Conservation (phyloP, 805 yeast genomes). For the Saccharomycopsis sp. region DNA sequence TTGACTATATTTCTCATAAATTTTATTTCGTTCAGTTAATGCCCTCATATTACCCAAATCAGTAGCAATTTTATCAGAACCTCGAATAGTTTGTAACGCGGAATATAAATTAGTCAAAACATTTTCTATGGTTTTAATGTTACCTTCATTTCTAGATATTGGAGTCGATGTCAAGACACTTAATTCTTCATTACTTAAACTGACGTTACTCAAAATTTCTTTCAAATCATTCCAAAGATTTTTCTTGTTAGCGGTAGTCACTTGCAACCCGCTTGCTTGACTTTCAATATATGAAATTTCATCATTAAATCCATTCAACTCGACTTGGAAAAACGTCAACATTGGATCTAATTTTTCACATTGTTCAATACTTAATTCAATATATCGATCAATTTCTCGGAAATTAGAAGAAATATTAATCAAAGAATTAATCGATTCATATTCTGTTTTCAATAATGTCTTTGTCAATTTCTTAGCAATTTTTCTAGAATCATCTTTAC, state of each 20-base stretch:
- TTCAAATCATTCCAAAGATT: constrained; percentile 63
- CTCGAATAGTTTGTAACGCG: constrained; percentile 60
- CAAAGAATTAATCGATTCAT: constrained; percentile 50
- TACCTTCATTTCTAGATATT: constrained; percentile 41
- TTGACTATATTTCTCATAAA: constrained; percentile 49
- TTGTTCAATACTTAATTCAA: constrained; percentile 40
- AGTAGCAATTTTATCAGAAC: constrained; percentile 32
- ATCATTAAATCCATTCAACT: constrained; percentile 53
- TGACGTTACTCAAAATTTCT: constrained; percentile 62
- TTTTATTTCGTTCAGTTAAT: constrained; percentile 53
- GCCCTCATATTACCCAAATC: constrained; percentile 64
- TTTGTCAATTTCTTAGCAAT: constrained; percentile 50
- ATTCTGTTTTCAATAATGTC: constrained; percentile 57
- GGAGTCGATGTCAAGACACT: constrained; percentile 38
- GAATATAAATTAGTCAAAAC: constrained; percentile 49
- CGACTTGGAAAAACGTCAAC: constrained; percentile 51
- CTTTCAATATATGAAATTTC: constrained; percentile 67
- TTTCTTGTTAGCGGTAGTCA: constrained; percentile 75
- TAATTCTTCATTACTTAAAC: constrained; percentile 52
- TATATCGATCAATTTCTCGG: constrained; percentile 35
- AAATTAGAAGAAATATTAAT: constrained; percentile 43
- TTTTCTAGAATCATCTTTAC: constrained; percentile 53
- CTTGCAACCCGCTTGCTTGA: constrained; percentile 76
- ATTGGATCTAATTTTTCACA: constrained; percentile 51
- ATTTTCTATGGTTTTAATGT: constrained; percentile 43